Percentiles rank a stretch among this genome's conserved stretches.
Evolutionary conservation across 1,284 basidiomycete species (phyloP).

Genomic region (Sanghuangporus baumii): DNA sequence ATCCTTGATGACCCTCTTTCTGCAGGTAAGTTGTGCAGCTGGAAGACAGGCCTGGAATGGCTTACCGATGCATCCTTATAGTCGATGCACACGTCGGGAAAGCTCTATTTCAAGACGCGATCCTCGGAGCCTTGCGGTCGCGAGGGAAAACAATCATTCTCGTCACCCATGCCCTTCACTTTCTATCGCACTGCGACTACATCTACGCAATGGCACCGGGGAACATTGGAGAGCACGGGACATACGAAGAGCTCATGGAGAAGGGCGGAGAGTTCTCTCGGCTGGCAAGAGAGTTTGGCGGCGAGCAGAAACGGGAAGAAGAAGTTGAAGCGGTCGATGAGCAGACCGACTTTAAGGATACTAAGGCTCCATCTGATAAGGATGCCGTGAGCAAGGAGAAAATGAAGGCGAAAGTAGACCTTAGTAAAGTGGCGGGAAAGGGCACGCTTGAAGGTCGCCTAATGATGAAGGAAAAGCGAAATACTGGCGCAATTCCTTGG

Average conservation of each 20-base stretch:
- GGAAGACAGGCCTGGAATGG: background rate
- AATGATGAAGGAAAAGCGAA: conserved; percentile 57
- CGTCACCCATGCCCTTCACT: conserved; percentile 72
- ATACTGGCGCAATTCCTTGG: conserved; percentile 57
- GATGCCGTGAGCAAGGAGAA: conserved; percentile 31
- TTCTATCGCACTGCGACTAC: conserved; percentile 61
- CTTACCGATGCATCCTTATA: conserved; percentile 19
- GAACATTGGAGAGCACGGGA: conserved; percentile 58
- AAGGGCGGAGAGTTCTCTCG: conserved; percentile 55
- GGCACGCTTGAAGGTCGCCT: conserved; percentile 60
- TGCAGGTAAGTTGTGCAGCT: conserved; percentile 38
- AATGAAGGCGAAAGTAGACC: conserved; percentile 32
- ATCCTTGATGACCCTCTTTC: conserved; percentile 74
- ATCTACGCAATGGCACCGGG: conserved; percentile 61
- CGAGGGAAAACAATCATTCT: conserved; percentile 61
- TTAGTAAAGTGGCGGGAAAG: conserved; percentile 45
- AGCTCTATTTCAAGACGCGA: conserved; percentile 62
- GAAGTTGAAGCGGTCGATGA: conserved; percentile 31
- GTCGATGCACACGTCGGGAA: conserved; percentile 71
- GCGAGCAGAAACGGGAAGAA: conserved; percentile 38
- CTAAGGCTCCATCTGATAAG: conserved; percentile 15
- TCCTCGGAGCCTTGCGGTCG: conserved; percentile 46
- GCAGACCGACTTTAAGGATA: conserved; percentile 18
- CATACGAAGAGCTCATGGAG: conserved; percentile 50
- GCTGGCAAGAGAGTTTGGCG: conserved; percentile 63